A percentile compares a stretch with the other conserved stretches of the same genome.
phyloP scores from a whole-genome alignment of 2,329 filamentous ascomycete species.

The Bipolaris oryzae region DNA sequence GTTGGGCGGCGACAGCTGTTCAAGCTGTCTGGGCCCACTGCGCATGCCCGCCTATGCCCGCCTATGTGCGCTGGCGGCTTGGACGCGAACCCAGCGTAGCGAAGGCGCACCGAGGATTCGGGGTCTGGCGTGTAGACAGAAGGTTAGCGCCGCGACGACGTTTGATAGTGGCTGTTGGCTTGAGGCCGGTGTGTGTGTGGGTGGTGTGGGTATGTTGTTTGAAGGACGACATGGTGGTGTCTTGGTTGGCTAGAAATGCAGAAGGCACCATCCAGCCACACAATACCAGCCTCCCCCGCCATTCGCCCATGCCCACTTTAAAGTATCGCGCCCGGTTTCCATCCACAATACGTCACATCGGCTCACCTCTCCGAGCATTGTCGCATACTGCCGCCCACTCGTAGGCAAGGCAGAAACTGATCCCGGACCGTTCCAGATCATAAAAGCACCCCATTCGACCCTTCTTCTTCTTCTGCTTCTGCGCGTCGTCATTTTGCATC shows the following conservation, averaged over 20 bases:
- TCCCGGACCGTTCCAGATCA: conserved; percentile 17
- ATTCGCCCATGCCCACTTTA: conserved; percentile 15
- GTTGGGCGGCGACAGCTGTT: conserved; percentile 11
- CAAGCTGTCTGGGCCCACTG: conserved; percentile 3
- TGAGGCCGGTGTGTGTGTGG: not conserved
- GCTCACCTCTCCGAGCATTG: conserved; percentile 11
- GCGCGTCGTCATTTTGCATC: conserved; percentile 17
- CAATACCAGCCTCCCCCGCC: conserved; percentile 32
- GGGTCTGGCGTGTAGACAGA: not conserved
- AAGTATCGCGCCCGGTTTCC: conserved; percentile 21
- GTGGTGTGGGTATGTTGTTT: not conserved
- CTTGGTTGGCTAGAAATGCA: conserved; percentile 20
- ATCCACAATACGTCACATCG: conserved; percentile 31
- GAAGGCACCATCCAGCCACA: conserved; percentile 30
- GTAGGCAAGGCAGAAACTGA: conserved; percentile 16
- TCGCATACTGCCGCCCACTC: conserved; percentile 18
- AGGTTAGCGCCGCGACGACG: conserved; percentile 3
- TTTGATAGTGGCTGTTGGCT: not conserved
- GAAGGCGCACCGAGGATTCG: not conserved
- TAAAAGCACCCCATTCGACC: conserved; percentile 23
- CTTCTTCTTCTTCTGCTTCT: conserved; percentile 15
- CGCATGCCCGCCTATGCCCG: not conserved
- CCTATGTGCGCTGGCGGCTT: conserved; percentile 7
- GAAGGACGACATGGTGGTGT: conserved; percentile 3
- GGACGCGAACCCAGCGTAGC: conserved; percentile 1